Conservation (phyloP, 306 rosid species). For the Senna siamea region DNA sequence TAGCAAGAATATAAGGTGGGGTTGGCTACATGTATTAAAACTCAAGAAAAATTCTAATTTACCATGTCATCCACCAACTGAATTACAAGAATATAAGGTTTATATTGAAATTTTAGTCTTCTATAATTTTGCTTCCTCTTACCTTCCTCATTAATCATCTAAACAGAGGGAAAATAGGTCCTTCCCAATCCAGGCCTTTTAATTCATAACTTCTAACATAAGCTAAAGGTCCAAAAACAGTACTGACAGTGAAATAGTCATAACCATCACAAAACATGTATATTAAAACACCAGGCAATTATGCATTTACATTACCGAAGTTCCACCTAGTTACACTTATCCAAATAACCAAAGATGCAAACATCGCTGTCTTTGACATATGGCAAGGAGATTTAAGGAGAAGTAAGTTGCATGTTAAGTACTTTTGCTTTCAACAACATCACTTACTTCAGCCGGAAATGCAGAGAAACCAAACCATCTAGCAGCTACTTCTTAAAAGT, state of each 20-base stretch:
- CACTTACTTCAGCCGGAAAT: not conserved
- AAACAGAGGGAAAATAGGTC: not conserved
- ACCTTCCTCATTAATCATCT: not conserved
- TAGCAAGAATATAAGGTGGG: too few relatives aligned
- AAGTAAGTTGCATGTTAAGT: not conserved
- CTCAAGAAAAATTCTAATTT: not conserved
- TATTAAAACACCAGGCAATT: not conserved
- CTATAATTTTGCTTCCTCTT: not conserved
- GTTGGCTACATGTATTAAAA: too few relatives aligned
- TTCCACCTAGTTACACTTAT: not conserved
- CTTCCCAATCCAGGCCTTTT: not conserved
- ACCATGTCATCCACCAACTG: not conserved
- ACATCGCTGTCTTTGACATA: not conserved
- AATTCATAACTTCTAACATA: not conserved
- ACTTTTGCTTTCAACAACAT: not conserved
- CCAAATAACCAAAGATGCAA: slow-evolving; percentile 2
- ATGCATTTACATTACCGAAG: not conserved
- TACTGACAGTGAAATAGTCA: not conserved
- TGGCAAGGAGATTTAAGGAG: not conserved
- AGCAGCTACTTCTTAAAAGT: not conserved
- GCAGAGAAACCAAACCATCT: slow-evolving; percentile 17
- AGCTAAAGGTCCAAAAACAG: not conserved
- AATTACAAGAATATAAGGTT: not conserved
- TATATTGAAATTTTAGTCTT: not conserved
- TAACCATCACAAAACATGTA: not conserved